phyloP scores from a whole-genome alignment of 371 early-diverging fungal species.

The Rhizopus arrhizus region DNA sequence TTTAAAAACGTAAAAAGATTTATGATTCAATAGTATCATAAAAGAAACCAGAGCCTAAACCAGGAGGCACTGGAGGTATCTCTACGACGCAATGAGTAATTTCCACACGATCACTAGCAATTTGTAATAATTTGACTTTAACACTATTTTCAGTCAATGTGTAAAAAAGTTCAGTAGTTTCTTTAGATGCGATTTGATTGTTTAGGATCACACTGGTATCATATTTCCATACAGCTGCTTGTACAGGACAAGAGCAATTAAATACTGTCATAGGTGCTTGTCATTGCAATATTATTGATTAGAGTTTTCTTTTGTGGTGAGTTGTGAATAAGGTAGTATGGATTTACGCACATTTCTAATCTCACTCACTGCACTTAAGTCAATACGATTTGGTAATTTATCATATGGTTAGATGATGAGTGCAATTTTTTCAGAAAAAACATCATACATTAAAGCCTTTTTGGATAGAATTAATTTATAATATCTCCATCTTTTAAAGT shows the following conservation, averaged over 20 bases:
- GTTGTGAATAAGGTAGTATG: no score
- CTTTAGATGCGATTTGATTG: conserved; percentile 63
- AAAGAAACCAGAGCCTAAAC: conserved; percentile 47
- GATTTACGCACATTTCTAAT: conserved; percentile 50
- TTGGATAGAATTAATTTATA: conserved; percentile 67
- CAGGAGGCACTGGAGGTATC: conserved; percentile 47
- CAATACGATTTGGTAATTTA: conserved; percentile 54
- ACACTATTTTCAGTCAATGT: conserved; percentile 69
- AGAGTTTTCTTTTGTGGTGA: no score
- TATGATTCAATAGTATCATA: conserved; percentile 29
- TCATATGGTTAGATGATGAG: conserved; percentile 32
- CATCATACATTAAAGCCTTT: conserved; percentile 67
- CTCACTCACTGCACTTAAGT: conserved; percentile 59
- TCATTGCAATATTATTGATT: no score
- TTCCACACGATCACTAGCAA: conserved; percentile 68
- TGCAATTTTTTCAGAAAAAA: conserved; percentile 59
- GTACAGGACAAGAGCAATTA: conserved; percentile 48
- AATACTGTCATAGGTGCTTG: conserved; percentile 59
- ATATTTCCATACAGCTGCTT: conserved; percentile 80
- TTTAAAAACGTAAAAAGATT: no score
- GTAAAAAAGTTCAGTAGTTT: conserved; percentile 66
- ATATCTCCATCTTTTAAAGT: conserved; percentile 55
- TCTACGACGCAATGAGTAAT: conserved; percentile 52
- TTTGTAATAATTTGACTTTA: conserved; percentile 66
- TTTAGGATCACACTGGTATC: conserved; percentile 76